A percentile compares a stretch with the other conserved stretches of the same genome.
Evolutionary conservation across 768 basidiomycete genomes (phyloP).

Genomic region (Tephrocybe sp.): DNA sequence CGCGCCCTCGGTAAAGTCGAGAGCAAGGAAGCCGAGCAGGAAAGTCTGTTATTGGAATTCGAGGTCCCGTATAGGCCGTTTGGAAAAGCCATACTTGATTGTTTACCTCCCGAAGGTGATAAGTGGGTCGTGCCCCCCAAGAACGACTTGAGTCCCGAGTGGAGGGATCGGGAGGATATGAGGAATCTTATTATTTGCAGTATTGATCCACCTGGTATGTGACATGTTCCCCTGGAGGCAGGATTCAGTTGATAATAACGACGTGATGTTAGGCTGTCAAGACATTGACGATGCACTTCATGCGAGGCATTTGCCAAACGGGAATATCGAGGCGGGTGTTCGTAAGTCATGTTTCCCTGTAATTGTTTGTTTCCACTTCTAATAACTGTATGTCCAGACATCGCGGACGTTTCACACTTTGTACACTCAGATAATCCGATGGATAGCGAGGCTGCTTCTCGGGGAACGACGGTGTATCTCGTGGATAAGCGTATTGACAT

Average conservation of each 20-base stretch:
- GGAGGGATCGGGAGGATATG: slow-evolving; percentile 87
- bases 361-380: neutral
- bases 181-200: slow-evolving; percentile 87
- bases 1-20: slow-evolving; percentile 88
- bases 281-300: slow-evolving; percentile 99
- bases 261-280: slow-evolving; percentile 66
- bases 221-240: neutral
- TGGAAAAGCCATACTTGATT: slow-evolving; percentile 91
- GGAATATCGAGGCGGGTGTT: slow-evolving; percentile 95
- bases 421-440: slow-evolving; percentile 91
- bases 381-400: slow-evolving; percentile 52
- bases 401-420: slow-evolving; percentile 97
- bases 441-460: slow-evolving; percentile 93
- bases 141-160: slow-evolving; percentile 38
- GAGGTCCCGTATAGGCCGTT: slow-evolving; percentile 97
- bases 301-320: slow-evolving; percentile 82
- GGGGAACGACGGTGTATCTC: slow-evolving; percentile 96
- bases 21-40: slow-evolving; percentile 95
- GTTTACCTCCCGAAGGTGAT: slow-evolving; percentile 87
- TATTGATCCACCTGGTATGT: slow-evolving; percentile 89
- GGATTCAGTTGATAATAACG: neutral
- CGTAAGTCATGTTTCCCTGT: slow-evolving; percentile 59
- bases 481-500: slow-evolving; percentile 99
- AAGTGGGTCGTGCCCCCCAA: slow-evolving; percentile 91
- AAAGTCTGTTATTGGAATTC: slow-evolving; percentile 89